Evolutionary conservation across 202 grass and related monocot species (phyloP), one percentile per base, ranked within the genome.

Genomic region (Carex sylvatica): DNA sequence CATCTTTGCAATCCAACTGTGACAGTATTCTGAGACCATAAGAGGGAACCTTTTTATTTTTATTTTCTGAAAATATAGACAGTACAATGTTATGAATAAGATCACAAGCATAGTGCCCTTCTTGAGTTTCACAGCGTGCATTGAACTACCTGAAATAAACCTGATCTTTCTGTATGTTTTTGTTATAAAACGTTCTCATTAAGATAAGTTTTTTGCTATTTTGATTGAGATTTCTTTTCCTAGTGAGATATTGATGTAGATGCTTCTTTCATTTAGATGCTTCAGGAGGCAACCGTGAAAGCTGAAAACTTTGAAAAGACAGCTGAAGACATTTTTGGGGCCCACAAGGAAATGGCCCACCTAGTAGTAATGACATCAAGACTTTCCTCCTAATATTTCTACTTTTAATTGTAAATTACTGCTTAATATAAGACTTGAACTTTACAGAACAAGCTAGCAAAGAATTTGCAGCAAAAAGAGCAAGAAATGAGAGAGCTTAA

Each of bases 241-340:
- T 78, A 67, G 49, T 72, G 89, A 88, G 87, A 89, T 63, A 15
- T 68, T 52, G 84, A 74, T 28, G 70, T 81, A 85, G 86, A 93
- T 85, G 31, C 30, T 74, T 56, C 46, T 55, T 9, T 88, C 53
- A 89, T 83, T 85, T 68, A 77, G 70, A 85, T 89, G 79, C 74
- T 85, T 61, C 44, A 88, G 52, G 87, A 88, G 84, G 68, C 67
- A 59, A 61, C 76, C 22, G 10, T 70, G 53, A 82, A 91, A 80
- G 73, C 51, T 64, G 83, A 81, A 23, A 93, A 78, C 23, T 83
- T 89, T 30, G 52, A 68, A 71, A 86, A 82, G 10, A 73, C 83
- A 79, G 67, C 85, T 23, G 84, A 74, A 82, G 87, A 91, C 72
- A n/a, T 60, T 19, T 65, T 91, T 73, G 60, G 68, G 56, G 72